A percentile compares a stretch with the other conserved stretches of the same genome.
Evolutionary conservation across 805 yeast genomes (phyloP).

Genomic region (Starmerella sp.): DNA sequence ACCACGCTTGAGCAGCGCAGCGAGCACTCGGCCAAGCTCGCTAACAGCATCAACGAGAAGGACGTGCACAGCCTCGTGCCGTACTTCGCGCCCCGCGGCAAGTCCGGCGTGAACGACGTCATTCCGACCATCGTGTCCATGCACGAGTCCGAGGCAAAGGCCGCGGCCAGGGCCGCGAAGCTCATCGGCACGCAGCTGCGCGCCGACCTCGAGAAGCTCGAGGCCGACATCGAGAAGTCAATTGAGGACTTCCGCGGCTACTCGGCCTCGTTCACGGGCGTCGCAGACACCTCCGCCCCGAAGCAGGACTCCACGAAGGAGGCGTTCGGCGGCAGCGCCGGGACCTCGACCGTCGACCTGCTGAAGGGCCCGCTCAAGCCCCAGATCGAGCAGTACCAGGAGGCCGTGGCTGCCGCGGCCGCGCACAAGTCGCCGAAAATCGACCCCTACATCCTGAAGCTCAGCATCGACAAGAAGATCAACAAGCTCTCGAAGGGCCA

Average conservation of each 20-base stretch:
- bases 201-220: conserved; percentile 55
- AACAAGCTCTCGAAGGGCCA: conserved; percentile 72
- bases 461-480: conserved; percentile 63
- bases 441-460: conserved; percentile 75
- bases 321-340: background rate
- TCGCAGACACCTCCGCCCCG: conserved; percentile 51
- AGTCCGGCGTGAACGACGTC: conserved; percentile 70
- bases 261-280: conserved; percentile 54
- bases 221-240: conserved; percentile 67
- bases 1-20: conserved; percentile 49
- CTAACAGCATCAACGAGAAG: conserved; percentile 6
- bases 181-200: conserved; percentile 48
- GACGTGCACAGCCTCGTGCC: conserved; percentile 10
- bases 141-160: conserved; percentile 46
- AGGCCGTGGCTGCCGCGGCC: conserved; percentile 17
- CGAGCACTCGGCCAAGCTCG: conserved; percentile 30
- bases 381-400: conserved; percentile 35
- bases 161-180: conserved; percentile 47
- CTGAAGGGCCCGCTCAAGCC: conserved; percentile 9
- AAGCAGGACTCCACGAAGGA: conserved; percentile 20
- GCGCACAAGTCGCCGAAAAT: conserved; percentile 14
- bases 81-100: conserved; percentile 62
- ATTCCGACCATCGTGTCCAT: conserved; percentile 48
- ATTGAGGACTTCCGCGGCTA: conserved; percentile 80
- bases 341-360: conserved; percentile 24